phyloP scores from a whole-genome alignment of 2,329 filamentous ascomycete genomes.

The Zopfia rhizophila region DNA sequence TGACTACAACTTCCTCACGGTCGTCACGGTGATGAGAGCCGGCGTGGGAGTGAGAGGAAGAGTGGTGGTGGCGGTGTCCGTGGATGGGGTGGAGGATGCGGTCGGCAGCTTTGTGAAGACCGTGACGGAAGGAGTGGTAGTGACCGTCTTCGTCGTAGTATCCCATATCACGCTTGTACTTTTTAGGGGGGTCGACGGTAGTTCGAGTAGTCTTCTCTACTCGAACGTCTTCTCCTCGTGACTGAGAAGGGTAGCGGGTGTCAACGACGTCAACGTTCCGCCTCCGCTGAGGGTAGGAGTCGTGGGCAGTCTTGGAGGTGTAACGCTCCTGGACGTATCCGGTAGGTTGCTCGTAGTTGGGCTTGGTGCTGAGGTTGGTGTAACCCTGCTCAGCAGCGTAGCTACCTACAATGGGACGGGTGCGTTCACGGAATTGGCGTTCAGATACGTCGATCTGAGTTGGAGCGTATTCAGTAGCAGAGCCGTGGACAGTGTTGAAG shows the following conservation, averaged over 20 bases:
- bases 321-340: slow-evolving; percentile 51
- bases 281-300: slow-evolving; percentile 50
- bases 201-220: slow-evolving; percentile 60
- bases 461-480: slow-evolving; percentile 65
- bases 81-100: slow-evolving; percentile 72
- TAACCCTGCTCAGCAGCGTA: slow-evolving; percentile 57
- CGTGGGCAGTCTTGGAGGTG: slow-evolving; percentile 53
- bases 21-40: slow-evolving; percentile 35
- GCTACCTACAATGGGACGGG: slow-evolving; percentile 62
- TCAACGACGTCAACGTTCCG: slow-evolving; percentile 46
- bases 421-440: slow-evolving; percentile 74
- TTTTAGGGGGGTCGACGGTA: slow-evolving; percentile 63
- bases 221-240: slow-evolving; percentile 55
- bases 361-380: slow-evolving; percentile 47
- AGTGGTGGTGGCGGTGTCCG: slow-evolving; percentile 63
- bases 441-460: slow-evolving; percentile 66
- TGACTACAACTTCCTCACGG: slow-evolving; percentile 60
- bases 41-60: slow-evolving; percentile 49
- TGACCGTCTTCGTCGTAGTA: slow-evolving; percentile 84
- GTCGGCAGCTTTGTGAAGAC: slow-evolving; percentile 73
- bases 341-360: slow-evolving; percentile 52
- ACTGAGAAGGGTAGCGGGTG: slow-evolving; percentile 53
- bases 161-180: slow-evolving; percentile 73
- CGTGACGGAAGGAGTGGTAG: slow-evolving; percentile 79
- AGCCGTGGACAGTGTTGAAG: slow-evolving; percentile 58